phyloP scores from a whole-genome alignment of 1,284 basidiomycete species.

The Neolentinus lepideus region DNA sequence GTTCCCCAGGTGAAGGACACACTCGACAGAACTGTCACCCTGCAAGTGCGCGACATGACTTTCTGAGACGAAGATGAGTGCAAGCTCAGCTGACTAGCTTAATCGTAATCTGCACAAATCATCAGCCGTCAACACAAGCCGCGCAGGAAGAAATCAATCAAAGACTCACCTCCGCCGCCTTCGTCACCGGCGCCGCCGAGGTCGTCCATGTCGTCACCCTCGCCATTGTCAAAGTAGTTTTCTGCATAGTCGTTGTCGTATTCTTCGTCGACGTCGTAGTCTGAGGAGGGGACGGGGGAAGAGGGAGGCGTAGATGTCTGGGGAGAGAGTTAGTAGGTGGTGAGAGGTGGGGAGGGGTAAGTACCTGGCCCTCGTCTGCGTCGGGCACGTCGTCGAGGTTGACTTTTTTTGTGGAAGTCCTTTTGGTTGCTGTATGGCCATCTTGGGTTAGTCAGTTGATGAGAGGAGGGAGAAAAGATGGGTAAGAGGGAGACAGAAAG shows the following conservation, averaged over 20 bases:
- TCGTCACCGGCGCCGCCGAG: slow-evolving; percentile 59
- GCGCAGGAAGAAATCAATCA: no score
- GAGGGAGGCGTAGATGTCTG: slow-evolving; percentile 66
- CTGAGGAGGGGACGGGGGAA: slow-evolving; percentile 54
- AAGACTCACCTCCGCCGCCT: slow-evolving; percentile 43
- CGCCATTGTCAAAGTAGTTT: slow-evolving; percentile 83
- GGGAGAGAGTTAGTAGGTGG: slow-evolving; percentile 22
- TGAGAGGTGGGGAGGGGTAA: slow-evolving; percentile 62
- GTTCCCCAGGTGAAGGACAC: neutral
- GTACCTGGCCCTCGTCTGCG: slow-evolving; percentile 54
- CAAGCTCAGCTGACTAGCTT: no score
- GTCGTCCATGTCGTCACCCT: slow-evolving; percentile 70
- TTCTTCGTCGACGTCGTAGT: slow-evolving; percentile 80
- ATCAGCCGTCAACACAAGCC: no score
- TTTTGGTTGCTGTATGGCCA: slow-evolving; percentile 24
- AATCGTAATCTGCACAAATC: no score
- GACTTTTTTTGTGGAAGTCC: slow-evolving; percentile 30
- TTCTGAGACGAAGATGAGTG: no score
- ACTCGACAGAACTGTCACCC: no score
- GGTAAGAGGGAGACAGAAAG: neutral
- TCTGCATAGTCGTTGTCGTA: slow-evolving; percentile 82
- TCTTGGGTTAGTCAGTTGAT: neutral
- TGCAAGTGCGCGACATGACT: no score
- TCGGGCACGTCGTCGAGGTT: slow-evolving; percentile 63
- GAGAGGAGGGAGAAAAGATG: neutral